Base-by-base conservation (phyloP, 257 asterid species). In the Lavandula angustifolia region DNA sequence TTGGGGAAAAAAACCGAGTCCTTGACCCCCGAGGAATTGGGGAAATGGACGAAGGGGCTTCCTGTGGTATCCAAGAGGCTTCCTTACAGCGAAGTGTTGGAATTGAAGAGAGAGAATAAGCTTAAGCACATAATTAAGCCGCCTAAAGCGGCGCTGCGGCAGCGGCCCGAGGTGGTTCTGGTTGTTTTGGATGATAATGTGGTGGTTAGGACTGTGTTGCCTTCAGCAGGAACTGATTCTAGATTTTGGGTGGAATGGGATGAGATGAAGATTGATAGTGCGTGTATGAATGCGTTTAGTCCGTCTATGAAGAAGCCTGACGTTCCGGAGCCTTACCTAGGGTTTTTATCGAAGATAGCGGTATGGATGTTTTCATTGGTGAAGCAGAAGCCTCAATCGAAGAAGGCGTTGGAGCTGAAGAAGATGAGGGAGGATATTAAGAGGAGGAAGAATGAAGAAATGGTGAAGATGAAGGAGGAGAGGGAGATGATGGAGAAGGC, bases 211-310 rank as follows among this genome's bases (percentile, higher is more conserved):
- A 70, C 82, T 50, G 99, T 92, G 38, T 74, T 89, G 77, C 97
- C 99, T 65, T 87, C 96, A 3, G 63, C 75, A 33, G 88, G 77
- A 57, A 76, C 73, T 58, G 97, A 92, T 82, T 81, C 89, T 0
- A 81, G 74, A 42, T 92, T 92, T 72, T 92, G 99, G 99, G 66
- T 55, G 11, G 82, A 79, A 49, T 92, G 97, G 99, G 87, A 85
- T 72, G 90, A 82, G 66, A 66, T 90, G 73, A 80, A 74, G 71
- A 66, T 84, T 47, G 87, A 90, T 81, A 76, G 88, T 29, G 66
- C 76, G 33, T 89, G 97, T 72, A 78, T 89, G 82, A 92, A 89
- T 78, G 94, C 97, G 6, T 89, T 81, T 46, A 85, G 79, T 32
- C 97, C 99, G 1, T 88, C 97, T 1, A 14, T 92, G 77, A 92